Evolutionary conservation across 495 filamentous ascomycete species (phyloP), one percentile per base, ranked within the genome.

Genomic region (Penicillium lividum): DNA sequence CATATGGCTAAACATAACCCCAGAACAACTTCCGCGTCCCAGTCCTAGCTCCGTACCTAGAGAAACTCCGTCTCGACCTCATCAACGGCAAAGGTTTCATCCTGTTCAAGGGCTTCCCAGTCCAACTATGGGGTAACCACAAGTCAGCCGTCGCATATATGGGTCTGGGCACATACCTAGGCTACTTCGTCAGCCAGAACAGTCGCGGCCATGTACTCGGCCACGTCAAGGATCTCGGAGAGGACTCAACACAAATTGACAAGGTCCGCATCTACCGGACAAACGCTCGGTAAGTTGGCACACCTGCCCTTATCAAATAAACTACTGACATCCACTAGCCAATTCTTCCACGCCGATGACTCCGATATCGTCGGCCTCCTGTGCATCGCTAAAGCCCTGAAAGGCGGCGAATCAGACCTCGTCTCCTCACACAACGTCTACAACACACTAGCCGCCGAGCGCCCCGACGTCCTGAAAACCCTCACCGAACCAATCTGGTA

Each of bases 341-440:
- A 88, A 70, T 86, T 79, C 75, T 95, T 92, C 78, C 91, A 93
- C 67, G 82, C 87, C 34, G 92, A 96, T 65, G 88, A 91, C 64
- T 79, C 81, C 16, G 92, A 97, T 61, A 75, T 97, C 31, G 92
- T 97, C 48, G 92, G 92, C 1, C 79, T 97, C 4, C 83, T 97
- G 22, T 97, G 92, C 75, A 81, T 96, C 33, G 82, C 89, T 16
- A 83, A 85, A 51, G 89, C 92, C 29, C 77, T 87, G 7, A 86
- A 90, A 63, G 92, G 92, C 54, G 92, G 92, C 53, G 92, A 97
- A 72, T 88, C 84, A 22, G 92, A 96, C 70, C 82, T 96, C 48
- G 86, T 88, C 55, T 89, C 86, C 48, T 82, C 85, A 5, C 92
- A 97, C 71, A 74, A 88, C 55, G 87, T 97, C 57, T 97, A 87